Percentiles rank a stretch among this genome's conserved stretches.
Evolutionary conservation across 108 stramenopile species (phyloP).

Genomic region (Pseudonitzschia pungens): DNA sequence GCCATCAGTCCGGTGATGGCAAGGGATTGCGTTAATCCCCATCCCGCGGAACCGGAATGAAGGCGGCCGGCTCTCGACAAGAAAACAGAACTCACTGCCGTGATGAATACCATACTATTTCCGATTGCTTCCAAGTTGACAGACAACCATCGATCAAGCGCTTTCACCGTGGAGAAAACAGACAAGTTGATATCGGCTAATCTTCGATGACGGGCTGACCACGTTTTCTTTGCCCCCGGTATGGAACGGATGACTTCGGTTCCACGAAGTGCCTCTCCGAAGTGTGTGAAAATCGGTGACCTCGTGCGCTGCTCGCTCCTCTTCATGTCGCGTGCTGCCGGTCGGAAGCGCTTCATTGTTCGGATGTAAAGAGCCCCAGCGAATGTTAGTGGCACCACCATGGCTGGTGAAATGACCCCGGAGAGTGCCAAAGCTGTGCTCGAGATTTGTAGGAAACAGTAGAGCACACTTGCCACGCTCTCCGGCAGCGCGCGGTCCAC

Average conservation of each 20-base stretch:
- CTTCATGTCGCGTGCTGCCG: slow-evolving; percentile 82
- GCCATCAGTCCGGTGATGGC: slow-evolving; percentile 79
- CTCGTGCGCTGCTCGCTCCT: slow-evolving; percentile 81
- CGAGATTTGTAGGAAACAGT: slow-evolving; percentile 71
- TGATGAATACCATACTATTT: slow-evolving; percentile 60
- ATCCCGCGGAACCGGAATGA: slow-evolving; percentile 70
- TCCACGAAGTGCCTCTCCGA: slow-evolving; percentile 89
- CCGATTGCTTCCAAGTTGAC: slow-evolving; percentile 77
- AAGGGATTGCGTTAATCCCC: slow-evolving; percentile 82
- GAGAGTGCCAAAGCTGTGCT: slow-evolving; percentile 59
- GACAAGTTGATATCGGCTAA: slow-evolving; percentile 64
- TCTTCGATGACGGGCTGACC: slow-evolving; percentile 56
- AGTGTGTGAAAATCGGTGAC: slow-evolving; percentile 94
- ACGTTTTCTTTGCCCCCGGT: slow-evolving; percentile 47
- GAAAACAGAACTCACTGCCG: slow-evolving; percentile 60
- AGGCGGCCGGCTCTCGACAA: slow-evolving; percentile 49
- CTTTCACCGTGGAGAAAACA: slow-evolving; percentile 71
- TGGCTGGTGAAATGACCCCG: slow-evolving; percentile 59
- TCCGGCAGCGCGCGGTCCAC: slow-evolving; percentile 75
- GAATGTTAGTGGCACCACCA: slow-evolving; percentile 54
- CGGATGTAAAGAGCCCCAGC: slow-evolving; percentile 54
- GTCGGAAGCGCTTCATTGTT: slow-evolving; percentile 63
- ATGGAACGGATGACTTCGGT: slow-evolving; percentile 87
- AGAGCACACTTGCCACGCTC: slow-evolving; percentile 62
- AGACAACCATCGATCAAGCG: slow-evolving; percentile 79